phyloP scores from a whole-genome alignment of 2,329 filamentous ascomycete genomes.

The Byssoonygena ceratinophila region DNA sequence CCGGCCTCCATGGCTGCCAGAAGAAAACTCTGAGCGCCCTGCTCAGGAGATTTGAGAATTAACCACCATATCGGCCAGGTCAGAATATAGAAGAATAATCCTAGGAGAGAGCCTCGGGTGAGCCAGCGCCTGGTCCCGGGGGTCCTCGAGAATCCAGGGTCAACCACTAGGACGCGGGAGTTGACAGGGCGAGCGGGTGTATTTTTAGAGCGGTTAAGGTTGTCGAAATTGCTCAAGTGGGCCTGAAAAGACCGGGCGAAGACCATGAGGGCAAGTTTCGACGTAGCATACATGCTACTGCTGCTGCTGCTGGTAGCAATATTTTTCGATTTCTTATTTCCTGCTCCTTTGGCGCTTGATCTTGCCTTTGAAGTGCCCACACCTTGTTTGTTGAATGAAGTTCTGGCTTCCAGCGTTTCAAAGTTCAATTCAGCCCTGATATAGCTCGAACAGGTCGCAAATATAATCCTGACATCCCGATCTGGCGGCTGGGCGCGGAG shows the following conservation, averaged over 20 bases:
- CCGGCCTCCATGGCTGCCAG: constrained; percentile 73
- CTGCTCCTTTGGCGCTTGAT: constrained; percentile 13
- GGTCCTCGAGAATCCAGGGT: constrained; percentile 75
- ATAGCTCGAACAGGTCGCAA: constrained; percentile 81
- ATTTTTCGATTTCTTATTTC: constrained; percentile 17
- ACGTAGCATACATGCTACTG: constrained; percentile 49
- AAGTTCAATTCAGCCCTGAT: constrained; percentile 59
- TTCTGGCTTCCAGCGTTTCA: constrained; percentile 23
- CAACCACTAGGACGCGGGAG: constrained; percentile 71
- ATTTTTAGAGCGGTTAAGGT: constrained; percentile 51
- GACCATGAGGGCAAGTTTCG: constrained; percentile 67
- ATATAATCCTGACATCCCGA: constrained; percentile 78
- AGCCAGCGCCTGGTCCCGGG: constrained; percentile 82
- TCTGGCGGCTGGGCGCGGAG: constrained; percentile 86
- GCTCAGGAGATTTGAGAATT: constrained; percentile 69
- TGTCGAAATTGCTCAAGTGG: constrained; percentile 71
- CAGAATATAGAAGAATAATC: constrained; percentile 63
- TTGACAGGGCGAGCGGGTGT: constrained; percentile 53
- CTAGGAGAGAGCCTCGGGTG: constrained; percentile 70
- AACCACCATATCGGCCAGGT: constrained; percentile 79
- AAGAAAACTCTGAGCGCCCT: constrained; percentile 78
- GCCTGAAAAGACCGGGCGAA: constrained; percentile 90
- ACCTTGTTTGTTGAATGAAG: constrained; percentile 7
- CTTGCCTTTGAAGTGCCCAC: constrained; percentile 9
- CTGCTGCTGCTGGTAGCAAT: too few species aligned